Conservation (phyloP, 1,284 basidiomycete genomes). For the Singerocomus inundabilis region DNA sequence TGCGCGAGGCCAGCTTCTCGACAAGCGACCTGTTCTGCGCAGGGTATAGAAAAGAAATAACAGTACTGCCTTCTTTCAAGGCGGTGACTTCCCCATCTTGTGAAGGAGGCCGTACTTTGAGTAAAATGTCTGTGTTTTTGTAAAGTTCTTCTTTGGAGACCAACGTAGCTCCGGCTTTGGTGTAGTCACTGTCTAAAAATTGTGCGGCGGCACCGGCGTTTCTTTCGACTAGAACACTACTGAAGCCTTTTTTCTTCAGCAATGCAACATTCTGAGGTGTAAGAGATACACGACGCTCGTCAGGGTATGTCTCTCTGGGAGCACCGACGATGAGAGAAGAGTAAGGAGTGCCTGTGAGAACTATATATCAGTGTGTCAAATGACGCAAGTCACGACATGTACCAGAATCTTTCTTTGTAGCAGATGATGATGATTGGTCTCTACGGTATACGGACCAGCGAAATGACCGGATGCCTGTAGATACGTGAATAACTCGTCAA, state of each 20-base stretch:
- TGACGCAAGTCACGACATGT: constrained; percentile 1
- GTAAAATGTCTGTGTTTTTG: constrained; percentile 65
- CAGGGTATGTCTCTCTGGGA: constrained; percentile 70
- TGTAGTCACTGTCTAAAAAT: constrained; percentile 77
- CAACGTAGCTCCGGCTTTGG: constrained; percentile 73
- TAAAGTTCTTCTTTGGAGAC: constrained; percentile 65
- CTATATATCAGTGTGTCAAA: constrained; percentile 3
- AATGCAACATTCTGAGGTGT: constrained; percentile 74
- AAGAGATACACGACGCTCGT: constrained; percentile 76
- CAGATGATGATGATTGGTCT: constrained; percentile 12
- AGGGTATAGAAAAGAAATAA: constrained; percentile 84
- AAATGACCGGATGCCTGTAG: constrained; percentile 32
- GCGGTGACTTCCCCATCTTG: constrained; percentile 56
- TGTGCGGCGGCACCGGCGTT: constrained; percentile 71
- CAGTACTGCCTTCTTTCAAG: constrained; percentile 68
- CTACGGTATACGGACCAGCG: constrained; percentile 30
- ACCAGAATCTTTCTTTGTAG: constrained; percentile 28
- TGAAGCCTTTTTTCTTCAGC: constrained; percentile 80
- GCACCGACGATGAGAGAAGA: constrained; percentile 74
- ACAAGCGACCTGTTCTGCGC: constrained; percentile 74
- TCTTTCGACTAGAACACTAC: constrained; percentile 66
- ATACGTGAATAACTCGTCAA: constrained; percentile 5
- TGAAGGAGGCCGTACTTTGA: constrained; percentile 78
- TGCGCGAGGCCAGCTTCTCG: constrained; percentile 59
- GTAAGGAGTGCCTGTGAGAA: constrained; percentile 58